A percentile compares a stretch with the other conserved stretches of the same genome.
Evolutionary conservation across 2,329 filamentous ascomycete genomes (phyloP).

Genomic region (Gyromitra esculenta): DNA sequence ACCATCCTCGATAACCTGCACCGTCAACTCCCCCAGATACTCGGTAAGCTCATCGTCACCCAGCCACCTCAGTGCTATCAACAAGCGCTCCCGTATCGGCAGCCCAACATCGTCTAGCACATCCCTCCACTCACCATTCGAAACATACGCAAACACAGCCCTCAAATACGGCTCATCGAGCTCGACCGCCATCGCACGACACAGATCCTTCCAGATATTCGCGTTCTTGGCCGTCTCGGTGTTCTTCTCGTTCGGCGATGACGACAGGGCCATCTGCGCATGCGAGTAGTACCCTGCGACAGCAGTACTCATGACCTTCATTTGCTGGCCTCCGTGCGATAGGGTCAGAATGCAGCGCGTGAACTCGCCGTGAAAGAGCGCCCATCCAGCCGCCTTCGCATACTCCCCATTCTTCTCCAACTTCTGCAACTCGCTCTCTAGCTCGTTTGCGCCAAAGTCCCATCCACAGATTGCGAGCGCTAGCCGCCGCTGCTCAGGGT

Average conservation of each 20-base stretch:
- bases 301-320: constrained; percentile 58
- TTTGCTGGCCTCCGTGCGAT: constrained; percentile 55
- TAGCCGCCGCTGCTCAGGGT: constrained; percentile 76
- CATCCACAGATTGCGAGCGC: constrained; percentile 79
- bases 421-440: constrained; percentile 63
- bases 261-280: constrained; percentile 48
- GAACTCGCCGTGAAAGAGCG: constrained; percentile 73
- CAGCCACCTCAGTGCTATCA: constrained; percentile 75
- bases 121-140: constrained; percentile 77
- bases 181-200: constrained; percentile 67
- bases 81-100: constrained; percentile 77
- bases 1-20: constrained; percentile 70
- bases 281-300: constrained; percentile 58
- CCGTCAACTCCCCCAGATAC: constrained; percentile 75
- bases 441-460: constrained; percentile 67
- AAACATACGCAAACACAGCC: constrained; percentile 80
- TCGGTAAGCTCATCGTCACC: constrained; percentile 69
- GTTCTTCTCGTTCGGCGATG: constrained; percentile 26
- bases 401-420: constrained; percentile 61
- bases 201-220: constrained; percentile 66
- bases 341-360: constrained; percentile 56
- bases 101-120: constrained; percentile 78
- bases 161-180: constrained; percentile 80
- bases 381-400: constrained; percentile 79
- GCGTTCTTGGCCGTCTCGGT: constrained; percentile 59